Base-by-base conservation (phyloP, 192 early-diverging fungal species). In the Gorgonomyces haynaldii region DNA sequence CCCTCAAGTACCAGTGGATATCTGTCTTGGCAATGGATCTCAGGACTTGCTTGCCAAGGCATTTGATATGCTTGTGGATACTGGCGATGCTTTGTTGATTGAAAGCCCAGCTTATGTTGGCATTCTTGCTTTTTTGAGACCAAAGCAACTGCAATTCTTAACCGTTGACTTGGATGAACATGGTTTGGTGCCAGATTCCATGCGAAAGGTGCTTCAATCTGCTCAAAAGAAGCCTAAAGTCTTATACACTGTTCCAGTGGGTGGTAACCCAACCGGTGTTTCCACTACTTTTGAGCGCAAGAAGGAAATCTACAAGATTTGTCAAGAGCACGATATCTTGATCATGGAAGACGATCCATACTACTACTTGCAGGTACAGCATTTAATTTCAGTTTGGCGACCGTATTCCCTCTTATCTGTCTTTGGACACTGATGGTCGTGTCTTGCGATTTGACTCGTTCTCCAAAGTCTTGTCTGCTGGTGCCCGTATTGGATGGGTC, bases 331-430 rank as follows among this genome's bases (percentile, higher is more conserved):
- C 58, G 65, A 88, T 37, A 47, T 97, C 37, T 62, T 97, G 13
- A 85, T 97, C 23, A 61, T 93, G 21, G 94, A 97, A 58, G 94
- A 97, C 52, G 93, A 95, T 58, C 91, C 93, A 13, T 97, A 97
- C 57, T 93, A 86, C 52, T 93, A 87, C 42, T 60, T 97, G 25
- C 91, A 94, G 64, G 76, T 79, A 42, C 21, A 56, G 2, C 15
- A 9, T 0, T 2, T 54, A 4, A 23, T 22, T 8, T 4, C 45
- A 72, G 48, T 76, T 70, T 52, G 45, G 37, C 15, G 47, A 66
- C 9, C 75, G 75, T 42, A 50, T 76, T 10, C 78, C 83, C 1
- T 86, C 84, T 1, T 86, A 93, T 56, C 69, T 91, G n/a, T 91
- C 88, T 12, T 67, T 97, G 52, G 91, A 94, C 66, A 67, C 55